Base-by-base conservation (phyloP, 2,329 filamentous ascomycete species). In the Penicillium sp. region DNA sequence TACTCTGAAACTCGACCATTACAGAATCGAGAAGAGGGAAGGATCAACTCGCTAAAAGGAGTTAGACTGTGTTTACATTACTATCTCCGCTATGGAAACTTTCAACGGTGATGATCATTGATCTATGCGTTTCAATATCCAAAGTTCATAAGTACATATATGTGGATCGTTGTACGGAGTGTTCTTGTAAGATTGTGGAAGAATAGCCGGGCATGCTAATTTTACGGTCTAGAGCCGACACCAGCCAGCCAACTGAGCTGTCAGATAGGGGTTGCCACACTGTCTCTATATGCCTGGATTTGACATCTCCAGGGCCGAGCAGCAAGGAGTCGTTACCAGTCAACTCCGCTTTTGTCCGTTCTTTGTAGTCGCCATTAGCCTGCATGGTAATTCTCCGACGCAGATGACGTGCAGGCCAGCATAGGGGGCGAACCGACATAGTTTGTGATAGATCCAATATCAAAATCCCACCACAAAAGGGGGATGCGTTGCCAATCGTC, bases 31-130 rank as follows among this genome's bases (percentile, higher is more conserved):
- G 18, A 38, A 38, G 13, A 34, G 24, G 31, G 29, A 20, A 45
- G 29, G 32, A 38, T 22, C 39, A 50, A 14, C 40, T 7, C 1
- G 5, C n/a, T 14, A 10, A 29, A 49, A 49, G 11, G 5, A 49
- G 46, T 29, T 39, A 49, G 22, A 49, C 22, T 14, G 24, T 49
- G 8, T 38, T 35, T 24, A 6, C 20, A 20, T 48, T 34, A 11
- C 2, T 7, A 50, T 54, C 50, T 47, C 56, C 46, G 46, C 53
- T 39, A 11, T 29, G 39, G 16, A 52, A 59, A 49, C 49, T 47
- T 54, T 40, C 57, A 61, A 61, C 59, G 57, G 57, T n/a, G 57
- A 47, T 48, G 57, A 60, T 61, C 54, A 53, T 50, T 26, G 47
- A 48, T 34, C 24, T 26, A 24, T 29, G 31, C n/a, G 4, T 18